Evolutionary conservation across 257 asterid genomes (phyloP).

Genomic region (Buddleja alternifolia): DNA sequence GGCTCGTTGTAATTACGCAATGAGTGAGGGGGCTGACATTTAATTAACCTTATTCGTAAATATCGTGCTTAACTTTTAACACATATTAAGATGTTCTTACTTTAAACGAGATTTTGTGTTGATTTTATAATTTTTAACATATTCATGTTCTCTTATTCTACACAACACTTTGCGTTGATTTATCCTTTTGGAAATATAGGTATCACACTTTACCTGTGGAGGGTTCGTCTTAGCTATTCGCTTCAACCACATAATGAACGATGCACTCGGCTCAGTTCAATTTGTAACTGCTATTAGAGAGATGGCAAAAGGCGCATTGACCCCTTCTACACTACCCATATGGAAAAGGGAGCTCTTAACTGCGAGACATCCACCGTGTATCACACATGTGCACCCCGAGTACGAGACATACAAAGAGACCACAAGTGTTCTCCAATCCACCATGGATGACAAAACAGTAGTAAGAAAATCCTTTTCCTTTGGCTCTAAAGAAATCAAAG

Average conservation of each 20-base stretch:
- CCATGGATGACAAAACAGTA: not conserved
- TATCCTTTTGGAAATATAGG: too few species aligned
- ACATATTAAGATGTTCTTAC: too few species aligned
- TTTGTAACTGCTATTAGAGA: not conserved
- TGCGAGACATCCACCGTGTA: constrained; percentile 12
- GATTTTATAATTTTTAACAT: too few species aligned
- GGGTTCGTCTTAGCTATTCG: constrained; percentile 18
- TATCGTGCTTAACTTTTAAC: too few species aligned
- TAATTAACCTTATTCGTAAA: too few species aligned
- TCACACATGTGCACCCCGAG: not conserved
- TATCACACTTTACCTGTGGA: constrained; percentile 12
- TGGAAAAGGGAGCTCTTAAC: constrained; percentile 23
- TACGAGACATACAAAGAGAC: not conserved
- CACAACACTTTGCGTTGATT: too few species aligned
- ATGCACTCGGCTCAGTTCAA: constrained; percentile 10
- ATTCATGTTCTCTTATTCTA: too few species aligned
- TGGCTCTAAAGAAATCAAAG: not conserved
- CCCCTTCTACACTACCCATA: constrained; percentile 24
- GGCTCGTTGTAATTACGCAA: too few species aligned
- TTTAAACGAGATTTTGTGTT: too few species aligned
- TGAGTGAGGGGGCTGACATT: too few species aligned
- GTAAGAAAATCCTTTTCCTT: not conserved
- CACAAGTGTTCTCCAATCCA: not conserved
- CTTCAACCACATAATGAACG: constrained; percentile 22
- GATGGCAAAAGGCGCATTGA: constrained; percentile 14